phyloP scores from a whole-genome alignment of 1,284 basidiomycete species.

The Phlebopus sp. region DNA sequence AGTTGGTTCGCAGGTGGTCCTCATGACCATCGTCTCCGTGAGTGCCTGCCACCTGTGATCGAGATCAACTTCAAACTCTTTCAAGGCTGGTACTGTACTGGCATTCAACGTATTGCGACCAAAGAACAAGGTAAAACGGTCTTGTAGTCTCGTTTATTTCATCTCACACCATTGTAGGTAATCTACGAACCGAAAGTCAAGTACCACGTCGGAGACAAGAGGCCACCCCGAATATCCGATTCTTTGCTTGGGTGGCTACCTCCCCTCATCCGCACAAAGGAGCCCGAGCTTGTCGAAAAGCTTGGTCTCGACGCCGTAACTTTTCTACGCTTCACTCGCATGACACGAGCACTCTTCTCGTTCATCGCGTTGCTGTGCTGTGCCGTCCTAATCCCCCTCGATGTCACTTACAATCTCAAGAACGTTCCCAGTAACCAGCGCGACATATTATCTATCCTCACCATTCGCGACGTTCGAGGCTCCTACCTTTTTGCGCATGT shows the following conservation, averaged over 20 bases:
- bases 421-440: constrained; percentile 24
- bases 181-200: constrained; percentile 89
- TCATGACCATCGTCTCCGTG: constrained; percentile 71
- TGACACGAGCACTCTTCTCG: constrained; percentile 80
- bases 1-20: constrained; percentile 76
- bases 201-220: constrained; percentile 81
- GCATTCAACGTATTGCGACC: constrained; percentile 78
- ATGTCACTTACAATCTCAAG: constrained; percentile 60
- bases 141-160: neutral
- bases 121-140: constrained; percentile 61
- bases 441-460: constrained; percentile 57
- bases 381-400: constrained; percentile 78
- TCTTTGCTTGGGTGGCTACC: constrained; percentile 87
- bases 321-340: constrained; percentile 88
- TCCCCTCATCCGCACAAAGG: constrained; percentile 81
- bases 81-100: constrained; percentile 58
- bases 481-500: constrained; percentile 64
- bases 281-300: constrained; percentile 86
- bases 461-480: constrained; percentile 62
- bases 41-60: constrained; percentile 24
- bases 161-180: constrained; percentile 39
- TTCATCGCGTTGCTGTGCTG: constrained; percentile 67
- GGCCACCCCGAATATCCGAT: constrained; percentile 78
- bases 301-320: constrained; percentile 92
- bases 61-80: constrained; percentile 5